Evolutionary conservation across 2,329 filamentous ascomycete species (phyloP).

Genomic region (Fusarium mexicanum): DNA sequence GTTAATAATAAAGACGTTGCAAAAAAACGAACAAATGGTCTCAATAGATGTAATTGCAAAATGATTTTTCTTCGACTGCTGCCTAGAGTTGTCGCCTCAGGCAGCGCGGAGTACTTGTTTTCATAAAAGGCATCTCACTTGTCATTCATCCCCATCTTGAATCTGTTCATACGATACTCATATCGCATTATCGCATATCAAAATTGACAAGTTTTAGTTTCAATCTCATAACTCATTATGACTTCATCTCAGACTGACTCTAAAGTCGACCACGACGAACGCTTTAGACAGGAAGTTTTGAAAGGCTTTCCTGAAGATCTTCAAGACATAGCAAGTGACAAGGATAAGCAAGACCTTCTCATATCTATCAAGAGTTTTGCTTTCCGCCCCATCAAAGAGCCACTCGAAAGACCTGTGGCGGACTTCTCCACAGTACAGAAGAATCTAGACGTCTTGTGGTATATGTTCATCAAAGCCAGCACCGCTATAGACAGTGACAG

Average conservation of each 20-base stretch:
- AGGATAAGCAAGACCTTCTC: background rate
- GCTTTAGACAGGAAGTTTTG: background rate
- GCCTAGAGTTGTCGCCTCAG: background rate
- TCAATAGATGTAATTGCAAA: background rate
- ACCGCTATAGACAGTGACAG: background rate
- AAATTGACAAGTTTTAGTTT: background rate
- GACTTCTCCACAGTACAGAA: background rate
- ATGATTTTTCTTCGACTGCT: too few species aligned
- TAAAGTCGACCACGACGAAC: background rate
- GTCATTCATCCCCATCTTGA: background rate
- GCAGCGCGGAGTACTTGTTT: background rate
- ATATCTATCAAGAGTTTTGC: background rate
- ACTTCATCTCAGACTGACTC: background rate
- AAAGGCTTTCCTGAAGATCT: background rate
- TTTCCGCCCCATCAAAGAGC: background rate
- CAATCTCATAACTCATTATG: background rate
- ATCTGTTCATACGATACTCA: too few species aligned
- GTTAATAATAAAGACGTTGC: background rate
- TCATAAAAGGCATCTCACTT: background rate
- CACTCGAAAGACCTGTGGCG: background rate
- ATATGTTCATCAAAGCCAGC: background rate
- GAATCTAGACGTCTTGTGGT: background rate
- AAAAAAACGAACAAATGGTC: background rate
- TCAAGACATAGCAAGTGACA: background rate
- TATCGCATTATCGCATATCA: background rate